phyloP scores from a whole-genome alignment of 176 grass and related monocot genomes.

The Typha latifolia region DNA sequence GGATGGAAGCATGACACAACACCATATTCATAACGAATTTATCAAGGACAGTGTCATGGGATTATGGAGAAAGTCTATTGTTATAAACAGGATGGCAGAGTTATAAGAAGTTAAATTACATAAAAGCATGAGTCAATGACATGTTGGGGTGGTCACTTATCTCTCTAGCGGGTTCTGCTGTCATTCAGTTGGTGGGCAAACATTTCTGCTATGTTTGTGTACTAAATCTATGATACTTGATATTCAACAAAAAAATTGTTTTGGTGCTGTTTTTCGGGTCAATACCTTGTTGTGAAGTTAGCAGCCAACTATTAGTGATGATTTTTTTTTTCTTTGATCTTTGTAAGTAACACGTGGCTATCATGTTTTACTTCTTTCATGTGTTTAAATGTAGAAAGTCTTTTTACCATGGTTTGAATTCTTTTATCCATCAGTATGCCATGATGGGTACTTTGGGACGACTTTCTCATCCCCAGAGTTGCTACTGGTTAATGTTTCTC shows the following conservation, averaged over 20 bases:
- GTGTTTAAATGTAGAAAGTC: too few relatives aligned
- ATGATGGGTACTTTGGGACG: constrained; percentile 3
- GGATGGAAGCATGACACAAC: background rate
- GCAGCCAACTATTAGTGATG: too few relatives aligned
- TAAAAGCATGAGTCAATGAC: background rate
- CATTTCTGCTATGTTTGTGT: background rate
- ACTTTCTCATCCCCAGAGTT: constrained; percentile 57
- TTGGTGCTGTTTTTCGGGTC: too few relatives aligned
- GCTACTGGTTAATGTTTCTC: constrained; percentile 51
- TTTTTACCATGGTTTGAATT: too few relatives aligned
- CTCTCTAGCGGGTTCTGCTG: background rate
- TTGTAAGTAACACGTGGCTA: too few relatives aligned
- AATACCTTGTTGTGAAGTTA: too few relatives aligned
- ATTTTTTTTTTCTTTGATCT: too few relatives aligned
- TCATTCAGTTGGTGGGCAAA: background rate
- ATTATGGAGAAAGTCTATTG: constrained; percentile 10
- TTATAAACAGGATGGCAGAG: constrained; percentile 11
- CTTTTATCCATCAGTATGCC: too few relatives aligned
- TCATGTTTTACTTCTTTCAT: too few relatives aligned
- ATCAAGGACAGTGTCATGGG: background rate
- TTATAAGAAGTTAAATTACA: background rate
- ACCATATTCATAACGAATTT: constrained; percentile 1
- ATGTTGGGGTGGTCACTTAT: background rate
- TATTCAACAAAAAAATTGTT: too few relatives aligned
- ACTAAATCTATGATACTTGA: too few relatives aligned